Base-by-base conservation (phyloP, 2,329 filamentous ascomycete species). In the Nannizziopsis barbatae region DNA sequence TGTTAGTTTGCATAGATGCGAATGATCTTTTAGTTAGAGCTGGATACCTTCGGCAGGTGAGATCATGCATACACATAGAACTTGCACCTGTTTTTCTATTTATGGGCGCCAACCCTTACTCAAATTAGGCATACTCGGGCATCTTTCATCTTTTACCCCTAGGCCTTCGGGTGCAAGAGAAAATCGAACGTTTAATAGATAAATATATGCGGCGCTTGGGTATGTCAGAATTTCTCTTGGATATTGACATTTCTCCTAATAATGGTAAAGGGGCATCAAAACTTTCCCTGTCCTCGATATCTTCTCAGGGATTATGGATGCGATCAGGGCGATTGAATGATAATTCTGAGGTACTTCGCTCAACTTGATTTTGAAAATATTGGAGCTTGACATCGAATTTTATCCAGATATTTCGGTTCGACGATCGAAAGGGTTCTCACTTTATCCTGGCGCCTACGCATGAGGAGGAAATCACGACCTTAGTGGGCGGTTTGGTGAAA, bases 111-210 rank as follows among this genome's bases (percentile, higher is more conserved):
- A 14, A 20, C 42, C 50, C 14, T 46, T 47, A 42, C 18, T 31
- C 40, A 10, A 50, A 15, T 1, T 56, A 88, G 80, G 82, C 87
- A 15, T 84, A 95, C 62, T 80, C 89, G 6, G 92, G 92, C 22
- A 80, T 96, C 32, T 98, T 95, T 58, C 92, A 98, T 60, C 75
- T 95, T 61, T 74, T 98, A 1, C 92, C 92, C 0, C 69, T 98
- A 0, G 92, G 92, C 0, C 74, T 87, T 27, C 78, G 87, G 22
- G 86, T 96, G 0, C 88, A 95, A 59, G 78, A 87, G 45, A 98
- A 96, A 65, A 71, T 96, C 27, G 88, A 95, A 61, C 69, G 70
- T 9, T 69, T 96, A 9, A 83, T 98, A 56, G 89, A 95, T 62
- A 86, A 84, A 61, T 81, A 95, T 62, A 98, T 98, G 92, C 72